Base-by-base conservation (phyloP, 2,329 filamentous ascomycete species). In the Pestalotiopsis sp. region DNA sequence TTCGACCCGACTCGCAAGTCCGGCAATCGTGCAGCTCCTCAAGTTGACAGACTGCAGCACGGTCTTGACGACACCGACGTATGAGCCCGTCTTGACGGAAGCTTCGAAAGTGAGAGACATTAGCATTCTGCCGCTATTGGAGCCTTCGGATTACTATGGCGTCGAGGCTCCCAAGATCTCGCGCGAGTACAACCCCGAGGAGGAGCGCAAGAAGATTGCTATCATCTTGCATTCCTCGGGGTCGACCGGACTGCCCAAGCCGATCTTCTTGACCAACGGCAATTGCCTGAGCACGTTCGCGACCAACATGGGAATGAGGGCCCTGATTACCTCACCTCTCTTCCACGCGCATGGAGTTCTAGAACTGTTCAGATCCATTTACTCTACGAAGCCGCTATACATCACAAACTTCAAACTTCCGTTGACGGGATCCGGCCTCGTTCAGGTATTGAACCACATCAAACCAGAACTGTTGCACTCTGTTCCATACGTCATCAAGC, bases 401-500 rank as follows among this genome's bases (percentile, higher is more conserved):
- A 77, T 88, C 67, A 84, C 83, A 72, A 86, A 85, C 68, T 80
- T 84, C 4, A 78, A 77, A 7, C 72, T 87, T 25, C 86, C 87
- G 1, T 75, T 88, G 23, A 87, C 87, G 0, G 80, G 79, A 3
- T 76, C 77, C 27, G 79, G 80, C 41, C 73, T 87, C 9, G 73
- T 85, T 0, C 75, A 78, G 23, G 82, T 80, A 3, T 77, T 87
- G 74, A 73, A 77, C 2, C 74, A 75, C 0, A 73, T 81, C 27
- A 74, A 82, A 52, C 81, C 84, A 0, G 80, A 89, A 64, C 82
- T 86, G 52, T 82, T 89, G 64, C 84, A 87, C 70, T 82, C 80
- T 27, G 88, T 90, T 2, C 88, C 88, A 0, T 90, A 90, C 69
- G 82, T 85, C 0, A 74, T 90, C 52, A 88, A 89, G 71, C 77